Base-by-base conservation (phyloP, 345 rosid species). In the Viola odorata region DNA sequence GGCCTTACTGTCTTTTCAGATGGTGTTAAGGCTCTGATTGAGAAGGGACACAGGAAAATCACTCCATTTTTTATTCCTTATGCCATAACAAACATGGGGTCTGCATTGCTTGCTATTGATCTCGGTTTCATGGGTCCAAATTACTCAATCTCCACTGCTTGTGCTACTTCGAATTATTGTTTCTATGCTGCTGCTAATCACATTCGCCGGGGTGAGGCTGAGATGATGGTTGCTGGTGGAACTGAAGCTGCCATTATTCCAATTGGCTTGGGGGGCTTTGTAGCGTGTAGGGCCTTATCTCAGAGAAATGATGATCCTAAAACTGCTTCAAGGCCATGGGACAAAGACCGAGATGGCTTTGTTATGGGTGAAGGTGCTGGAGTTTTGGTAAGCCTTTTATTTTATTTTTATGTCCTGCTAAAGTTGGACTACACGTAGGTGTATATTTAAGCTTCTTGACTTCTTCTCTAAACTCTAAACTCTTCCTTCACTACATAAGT, bases 331-430 rank as follows among this genome's bases (percentile, higher is more conserved):
- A 85, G 99, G 85, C 99, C 99, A 0, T 95, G 99, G 96, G 98
- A 95, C 79, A 86, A 69, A 75, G 89, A 69, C 63, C 76, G 97
- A 68, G 98, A 95, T 78, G 99, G 98, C 38, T 91, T 91, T 57
- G 99, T 95, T 41, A 86, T 95, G 98, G 97, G 99, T 57, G 99
- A 95, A 80, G 97, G 98, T 68, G 88, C 96, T 58, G 98, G 97
- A 70, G 85, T 95, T 12, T 67, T 95, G 96, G 99, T 91, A 80
- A 88, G 86, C 62, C 66, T 62, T n/a, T 67, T 23, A 1, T 4
- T 52, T 14, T 17, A 13, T 45, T 60, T 13, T 3, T 53, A 56
- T 47, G 0, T 7, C 10, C 4, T 37, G 45, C 61, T 23, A n/a
- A 45, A 12, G 53, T 12, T 65, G 7, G 12, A 13, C 49, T 14